Percentiles rank a stretch among this genome's conserved stretches.
Conservation (phyloP, 345 rosid genomes). For the Eucalyptus cloeziana region DNA sequence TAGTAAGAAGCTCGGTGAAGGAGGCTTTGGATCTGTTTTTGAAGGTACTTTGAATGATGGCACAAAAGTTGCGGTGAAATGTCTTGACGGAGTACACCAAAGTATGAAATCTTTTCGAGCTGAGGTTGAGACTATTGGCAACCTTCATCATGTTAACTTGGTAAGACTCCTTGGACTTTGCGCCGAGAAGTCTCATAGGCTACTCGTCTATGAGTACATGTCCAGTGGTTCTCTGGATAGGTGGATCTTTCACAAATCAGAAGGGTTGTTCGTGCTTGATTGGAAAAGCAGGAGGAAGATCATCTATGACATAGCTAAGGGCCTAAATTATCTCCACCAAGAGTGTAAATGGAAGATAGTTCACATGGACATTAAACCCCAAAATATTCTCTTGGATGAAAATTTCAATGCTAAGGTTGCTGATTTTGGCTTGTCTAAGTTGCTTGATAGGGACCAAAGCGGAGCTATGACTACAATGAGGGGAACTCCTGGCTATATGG, state of each 20-base stretch:
- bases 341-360: constrained; percentile 8
- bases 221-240: constrained; percentile 4
- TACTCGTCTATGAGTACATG: constrained; percentile 15
- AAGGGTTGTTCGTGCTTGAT: neutral
- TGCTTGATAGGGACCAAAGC: neutral
- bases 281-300: constrained; percentile 17
- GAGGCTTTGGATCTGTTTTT: constrained; percentile 24
- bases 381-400: constrained; percentile 1
- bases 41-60: constrained; percentile 5
- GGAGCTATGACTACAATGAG: neutral
- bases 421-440: constrained; percentile 2
- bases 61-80: constrained; percentile 14
- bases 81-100: neutral
- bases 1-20: constrained; percentile 6
- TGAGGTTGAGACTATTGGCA: constrained; percentile 17
- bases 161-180: constrained; percentile 16
- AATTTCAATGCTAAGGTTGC: neutral
- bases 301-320: constrained; percentile 16
- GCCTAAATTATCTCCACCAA: constrained; percentile 12
- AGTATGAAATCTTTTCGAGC: constrained; percentile 11
- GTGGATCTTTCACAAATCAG: constrained; percentile 4
- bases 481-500: neutral
- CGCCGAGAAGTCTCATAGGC: constrained; percentile 1
- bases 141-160: constrained; percentile 21
- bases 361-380: neutral